Base-by-base conservation (phyloP, 305 asterid species). In the Solanum aculeatissimum region DNA sequence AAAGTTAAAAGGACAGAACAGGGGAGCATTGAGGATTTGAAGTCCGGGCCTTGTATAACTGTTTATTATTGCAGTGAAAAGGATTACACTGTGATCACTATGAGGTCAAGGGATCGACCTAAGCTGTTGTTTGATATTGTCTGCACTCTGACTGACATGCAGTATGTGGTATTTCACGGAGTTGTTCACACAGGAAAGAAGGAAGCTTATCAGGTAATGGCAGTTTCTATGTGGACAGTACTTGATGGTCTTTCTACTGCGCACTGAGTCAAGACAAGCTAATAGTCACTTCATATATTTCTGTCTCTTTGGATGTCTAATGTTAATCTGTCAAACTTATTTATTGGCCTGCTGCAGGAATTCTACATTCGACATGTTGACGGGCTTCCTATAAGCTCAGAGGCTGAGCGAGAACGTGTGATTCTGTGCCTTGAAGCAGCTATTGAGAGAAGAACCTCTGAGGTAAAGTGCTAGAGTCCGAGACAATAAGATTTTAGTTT, bases 131-230 rank as follows among this genome's bases (percentile, higher is more conserved):
- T 94, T 87, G 98, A 94, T 89, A 92, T 86, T 66, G 86, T 94
- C 81, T 93, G 97, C 91, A 91, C 98, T 86, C 90, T 94, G 38
- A 94, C 98, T 14, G 98, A 93, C 86, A 94, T 93, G 98, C 94
- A 94, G 85, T 94, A 94, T 85, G 95, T 94, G 16, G 92, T 94
- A 60, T 94, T 90, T 74, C 98, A 94, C 53, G 98, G 95, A 62
- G 98, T 94, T 25, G 97, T 94, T 82, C 93, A 93, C 88, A 92
- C 98, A 0, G 92, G 93, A 78, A 86, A 86, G 80, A 85, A 18
- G 86, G 98, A 94, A 89, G 97, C 98, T 77, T 93, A 88, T 88
- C 97, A 94, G 95, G 97, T 94, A 84, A 60, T 25, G 18, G 2
- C 58, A 18, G 21, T 49, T 40, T 83, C 51, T 62, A 43, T 66